Evolutionary conservation across 345 rosid species (phyloP), one percentile per base, ranked within the genome.

Genomic region (Dipteronia sinensis): DNA sequence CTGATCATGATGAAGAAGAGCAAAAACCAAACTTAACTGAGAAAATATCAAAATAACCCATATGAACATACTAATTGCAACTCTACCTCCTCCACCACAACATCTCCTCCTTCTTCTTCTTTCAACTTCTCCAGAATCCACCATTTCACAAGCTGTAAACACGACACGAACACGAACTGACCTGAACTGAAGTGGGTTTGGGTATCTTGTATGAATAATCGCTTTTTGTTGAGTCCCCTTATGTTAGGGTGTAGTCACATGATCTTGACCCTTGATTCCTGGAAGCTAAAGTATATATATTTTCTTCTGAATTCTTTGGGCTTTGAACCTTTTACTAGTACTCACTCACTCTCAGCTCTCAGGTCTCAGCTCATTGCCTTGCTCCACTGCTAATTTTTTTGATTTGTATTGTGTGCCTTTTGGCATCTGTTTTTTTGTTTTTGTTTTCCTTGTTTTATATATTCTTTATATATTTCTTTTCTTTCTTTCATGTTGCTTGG

Each of bases 251-350:
- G 80, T 73, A 55, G 69, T 86, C 90, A 90, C 92, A 86, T 81
- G 88, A 87, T 76, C 84, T 81, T 87, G 90, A 84, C 97, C 97
- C 95, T 91, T 94, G 94, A 94, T 94, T 92, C 94, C 82, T 85
- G 93, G 95, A 91, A 91, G 88, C 94, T 94, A 4, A 31, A 34
- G 38, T 94, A 93, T 90, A 59, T 82, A 82, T 85, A 82, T 71
- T 88, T 82, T 90, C 65, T 49, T 82, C 75, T 77, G 65, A 40
- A 82, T 72, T 83, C 84, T 79, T 85, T 49, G 87, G 89, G 75
- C 58, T 82, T 47, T 74, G 73, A 23, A 63, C 56, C 77, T 77
- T 80, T 82, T 81, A 44, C 69, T 76, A 73, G 66, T 71, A 74
- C 31, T 1, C 27, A 13, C n/a, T 31, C 4, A 13, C 58, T 46